Conservation (phyloP, 768 basidiomycete genomes). For the Tricholoma flavovirens region DNA sequence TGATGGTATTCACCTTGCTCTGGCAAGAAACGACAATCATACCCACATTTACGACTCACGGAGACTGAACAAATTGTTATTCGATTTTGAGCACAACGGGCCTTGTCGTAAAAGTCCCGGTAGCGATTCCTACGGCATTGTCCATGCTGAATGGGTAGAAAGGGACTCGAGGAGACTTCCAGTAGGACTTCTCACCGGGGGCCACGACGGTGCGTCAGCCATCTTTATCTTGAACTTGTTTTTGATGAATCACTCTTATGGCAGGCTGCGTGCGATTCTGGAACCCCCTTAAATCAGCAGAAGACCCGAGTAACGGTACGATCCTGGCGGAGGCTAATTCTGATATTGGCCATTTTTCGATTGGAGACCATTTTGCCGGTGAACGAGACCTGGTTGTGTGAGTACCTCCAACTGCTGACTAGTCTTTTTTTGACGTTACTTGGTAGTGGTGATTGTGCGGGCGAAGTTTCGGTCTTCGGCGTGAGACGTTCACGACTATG, state of each 20-base stretch:
- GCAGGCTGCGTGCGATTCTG: constrained; percentile 68
- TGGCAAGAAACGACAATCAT: constrained; percentile 54
- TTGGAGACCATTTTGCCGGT: constrained; percentile 48
- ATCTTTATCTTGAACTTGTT: neutral
- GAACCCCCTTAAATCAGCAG: constrained; percentile 44
- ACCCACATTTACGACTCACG: constrained; percentile 61
- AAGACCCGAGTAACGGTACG: constrained; percentile 36
- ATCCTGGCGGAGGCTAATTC: constrained; percentile 48
- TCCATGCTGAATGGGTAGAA: constrained; percentile 49
- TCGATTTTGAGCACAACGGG: constrained; percentile 41
- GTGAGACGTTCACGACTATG: neutral
- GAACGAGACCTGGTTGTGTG: constrained; percentile 61
- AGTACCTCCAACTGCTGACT: constrained; percentile 17
- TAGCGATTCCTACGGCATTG: constrained; percentile 40
- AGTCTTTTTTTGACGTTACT: neutral
- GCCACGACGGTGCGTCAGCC: constrained; percentile 50
- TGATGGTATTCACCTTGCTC: constrained; percentile 54
- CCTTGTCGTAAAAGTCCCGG: constrained; percentile 27
- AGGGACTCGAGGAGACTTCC: constrained; percentile 25
- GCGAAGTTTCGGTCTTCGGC: constrained; percentile 43
- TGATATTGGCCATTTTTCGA: constrained; percentile 53
- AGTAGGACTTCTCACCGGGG: constrained; percentile 53
- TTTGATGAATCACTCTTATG: constrained; percentile 4
- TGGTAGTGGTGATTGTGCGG: constrained; percentile 43
- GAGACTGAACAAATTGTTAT: constrained; percentile 40